These are phyloP conservation scores for Beauveria varroae DNA, from an alignment of 2,329 filamentous ascomycete genomes.

Conservation along the genomic window DNA sequence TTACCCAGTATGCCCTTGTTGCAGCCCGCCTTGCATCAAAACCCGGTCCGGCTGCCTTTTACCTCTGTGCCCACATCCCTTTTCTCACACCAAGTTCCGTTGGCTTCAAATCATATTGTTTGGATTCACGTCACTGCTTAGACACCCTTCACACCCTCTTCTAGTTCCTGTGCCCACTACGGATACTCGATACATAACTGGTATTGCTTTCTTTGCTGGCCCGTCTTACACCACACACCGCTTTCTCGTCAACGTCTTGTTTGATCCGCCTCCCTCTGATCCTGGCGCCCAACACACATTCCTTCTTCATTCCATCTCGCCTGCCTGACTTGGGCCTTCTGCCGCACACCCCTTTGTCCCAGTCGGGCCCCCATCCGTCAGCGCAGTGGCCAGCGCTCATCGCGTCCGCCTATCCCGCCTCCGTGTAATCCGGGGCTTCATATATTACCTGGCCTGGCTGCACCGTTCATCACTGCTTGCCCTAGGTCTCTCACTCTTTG, in stretches of 20 bases:
- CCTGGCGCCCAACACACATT: conserved; percentile 8
- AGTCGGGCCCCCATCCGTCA: conserved; percentile 3
- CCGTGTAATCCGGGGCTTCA: conserved; percentile 4
- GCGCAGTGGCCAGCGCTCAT: neutral
- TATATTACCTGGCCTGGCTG: conserved; percentile 1
- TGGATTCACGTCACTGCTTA: neutral
- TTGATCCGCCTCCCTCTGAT: conserved; percentile 2
- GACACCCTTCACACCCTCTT: conserved; percentile 8
- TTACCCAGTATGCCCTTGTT: conserved; percentile 2
- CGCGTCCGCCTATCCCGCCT: neutral
- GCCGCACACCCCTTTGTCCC: conserved; percentile 4
- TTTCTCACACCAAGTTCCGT: neutral
- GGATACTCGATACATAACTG: too few species aligned
- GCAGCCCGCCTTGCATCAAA: neutral
- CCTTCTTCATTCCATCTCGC: conserved; percentile 2
- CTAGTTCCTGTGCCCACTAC: neutral
- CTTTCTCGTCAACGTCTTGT: conserved; percentile 6
- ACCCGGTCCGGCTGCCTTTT: neutral
- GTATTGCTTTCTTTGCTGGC: neutral
- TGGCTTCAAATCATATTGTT: neutral
- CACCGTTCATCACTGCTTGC: neutral
- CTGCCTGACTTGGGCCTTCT: conserved; percentile 3
- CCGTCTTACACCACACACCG: conserved; percentile 6
- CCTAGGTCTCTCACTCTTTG: neutral
- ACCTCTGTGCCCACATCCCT: neutral